A percentile compares a stretch with the other conserved stretches of the same genome.
phyloP scores from a whole-genome alignment of 768 basidiomycete species.

The Serpula lacrymans region DNA sequence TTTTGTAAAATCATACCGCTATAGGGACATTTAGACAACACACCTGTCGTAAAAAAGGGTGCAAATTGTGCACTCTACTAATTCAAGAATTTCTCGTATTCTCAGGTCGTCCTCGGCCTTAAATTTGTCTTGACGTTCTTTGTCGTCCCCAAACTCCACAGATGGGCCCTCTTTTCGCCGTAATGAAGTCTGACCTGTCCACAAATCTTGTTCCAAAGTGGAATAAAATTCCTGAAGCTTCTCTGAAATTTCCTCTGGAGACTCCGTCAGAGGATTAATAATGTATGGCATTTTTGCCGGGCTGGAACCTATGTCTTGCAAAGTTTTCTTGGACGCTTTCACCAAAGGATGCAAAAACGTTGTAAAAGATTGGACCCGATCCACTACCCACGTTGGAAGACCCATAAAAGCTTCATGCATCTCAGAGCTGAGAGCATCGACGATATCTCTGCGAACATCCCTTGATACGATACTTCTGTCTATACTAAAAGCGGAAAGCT shows the following conservation, averaged over 20 bases:
- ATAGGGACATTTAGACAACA: slow-evolving; percentile 12
- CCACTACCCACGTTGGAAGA: slow-evolving; percentile 55
- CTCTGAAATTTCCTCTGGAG: slow-evolving; percentile 48
- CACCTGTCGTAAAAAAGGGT: slow-evolving; percentile 83
- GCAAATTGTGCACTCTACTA: slow-evolving; percentile 70
- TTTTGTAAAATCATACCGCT: neutral
- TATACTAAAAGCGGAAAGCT: slow-evolving; percentile 62
- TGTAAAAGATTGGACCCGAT: slow-evolving; percentile 55
- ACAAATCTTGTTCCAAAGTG: slow-evolving; percentile 61
- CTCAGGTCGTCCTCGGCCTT: slow-evolving; percentile 36
- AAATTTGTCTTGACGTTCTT: slow-evolving; percentile 19
- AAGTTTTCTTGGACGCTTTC: slow-evolving; percentile 31
- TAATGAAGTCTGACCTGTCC: slow-evolving; percentile 33
- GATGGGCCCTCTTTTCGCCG: slow-evolving; percentile 14
- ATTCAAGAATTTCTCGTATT: slow-evolving; percentile 63
- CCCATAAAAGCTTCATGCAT: slow-evolving; percentile 45
- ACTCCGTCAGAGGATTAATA: slow-evolving; percentile 43
- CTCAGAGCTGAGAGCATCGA: slow-evolving; percentile 51
- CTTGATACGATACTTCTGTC: slow-evolving; percentile 47
- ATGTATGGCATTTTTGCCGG: slow-evolving; percentile 26
- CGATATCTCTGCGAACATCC: slow-evolving; percentile 53
- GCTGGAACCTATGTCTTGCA: slow-evolving; percentile 26
- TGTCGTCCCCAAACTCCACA: slow-evolving; percentile 13
- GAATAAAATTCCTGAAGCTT: slow-evolving; percentile 71
- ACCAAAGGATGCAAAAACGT: slow-evolving; percentile 57